Conservation (phyloP, 2,329 filamentous ascomycete genomes). For the Penicillium vulpinum region DNA sequence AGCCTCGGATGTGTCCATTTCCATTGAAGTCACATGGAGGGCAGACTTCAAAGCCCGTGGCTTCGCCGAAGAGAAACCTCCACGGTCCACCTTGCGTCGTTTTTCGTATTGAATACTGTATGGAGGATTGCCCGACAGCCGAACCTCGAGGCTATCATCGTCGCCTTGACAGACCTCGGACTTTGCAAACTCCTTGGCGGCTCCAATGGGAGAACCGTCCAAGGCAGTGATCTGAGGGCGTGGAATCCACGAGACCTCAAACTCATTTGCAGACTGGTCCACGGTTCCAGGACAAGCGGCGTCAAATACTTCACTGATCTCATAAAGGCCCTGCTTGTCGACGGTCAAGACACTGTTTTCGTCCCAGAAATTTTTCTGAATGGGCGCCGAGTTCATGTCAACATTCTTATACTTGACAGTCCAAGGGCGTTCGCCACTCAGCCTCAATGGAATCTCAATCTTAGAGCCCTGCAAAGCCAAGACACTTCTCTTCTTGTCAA, state of each 20-base stretch:
- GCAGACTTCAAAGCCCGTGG: slow-evolving; percentile 75
- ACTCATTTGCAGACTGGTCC: slow-evolving; percentile 70
- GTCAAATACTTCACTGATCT: slow-evolving; percentile 76
- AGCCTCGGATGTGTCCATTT: slow-evolving; percentile 80
- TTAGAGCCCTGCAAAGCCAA: slow-evolving; percentile 74
- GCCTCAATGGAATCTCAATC: slow-evolving; percentile 74
- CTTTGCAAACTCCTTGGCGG: slow-evolving; percentile 64
- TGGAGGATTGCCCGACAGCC: slow-evolving; percentile 76
- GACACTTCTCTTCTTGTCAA: slow-evolving; percentile 76
- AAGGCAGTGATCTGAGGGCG: slow-evolving; percentile 71
- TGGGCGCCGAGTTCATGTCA: slow-evolving; percentile 53
- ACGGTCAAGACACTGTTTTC: slow-evolving; percentile 71
- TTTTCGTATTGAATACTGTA: slow-evolving; percentile 82
- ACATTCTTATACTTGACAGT: slow-evolving; percentile 72
- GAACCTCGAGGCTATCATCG: slow-evolving; percentile 82
- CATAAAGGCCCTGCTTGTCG: slow-evolving; percentile 69
- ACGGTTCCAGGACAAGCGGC: slow-evolving; percentile 78
- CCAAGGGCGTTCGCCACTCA: slow-evolving; percentile 87
- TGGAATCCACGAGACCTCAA: slow-evolving; percentile 81
- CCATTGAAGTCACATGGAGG: slow-evolving; percentile 72
- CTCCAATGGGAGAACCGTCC: slow-evolving; percentile 48
- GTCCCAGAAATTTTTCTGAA: slow-evolving; percentile 51
- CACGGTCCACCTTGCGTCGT: slow-evolving; percentile 67
- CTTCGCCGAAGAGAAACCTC: slow-evolving; percentile 65
- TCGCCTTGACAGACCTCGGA: slow-evolving; percentile 91